These are phyloP conservation scores for Cymbidium sinense DNA, from an alignment of 106 monocot genomes.

Conservation along the genomic window DNA sequence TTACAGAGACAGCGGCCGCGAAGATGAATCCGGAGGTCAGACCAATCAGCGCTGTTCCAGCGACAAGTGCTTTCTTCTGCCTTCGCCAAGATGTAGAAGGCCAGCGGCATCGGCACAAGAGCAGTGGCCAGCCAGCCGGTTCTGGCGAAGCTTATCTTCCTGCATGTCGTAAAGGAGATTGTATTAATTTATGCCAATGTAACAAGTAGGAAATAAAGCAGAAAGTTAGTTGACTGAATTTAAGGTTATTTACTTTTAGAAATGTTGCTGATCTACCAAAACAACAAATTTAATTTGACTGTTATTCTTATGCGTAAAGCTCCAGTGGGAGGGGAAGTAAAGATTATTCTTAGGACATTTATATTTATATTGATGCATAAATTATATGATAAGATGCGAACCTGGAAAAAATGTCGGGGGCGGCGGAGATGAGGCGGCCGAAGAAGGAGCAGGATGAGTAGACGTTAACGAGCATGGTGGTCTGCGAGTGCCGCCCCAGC, in stretches of 20 bases:
- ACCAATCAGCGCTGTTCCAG: slow-evolving; percentile 57
- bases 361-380: too few relatives aligned
- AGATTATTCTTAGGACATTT: too few relatives aligned
- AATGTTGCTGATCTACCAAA: not conserved
- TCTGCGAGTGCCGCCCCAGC: slow-evolving; percentile 32
- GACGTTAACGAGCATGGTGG: slow-evolving; percentile 42
- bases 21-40: slow-evolving; percentile 89
- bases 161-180: not conserved
- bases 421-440: slow-evolving; percentile 63
- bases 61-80: slow-evolving; percentile 22
- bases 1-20: slow-evolving; percentile 63
- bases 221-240: too few relatives aligned
- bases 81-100: slow-evolving; percentile 53
- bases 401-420: slow-evolving; percentile 63
- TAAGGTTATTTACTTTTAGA: not conserved
- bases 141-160: slow-evolving; percentile 53
- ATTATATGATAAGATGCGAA: slow-evolving; percentile 4
- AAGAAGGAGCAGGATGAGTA: slow-evolving; percentile 94
- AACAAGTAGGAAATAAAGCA: too few relatives aligned
- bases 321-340: too few relatives aligned
- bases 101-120: slow-evolving; percentile 48
- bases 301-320: not conserved
- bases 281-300: not conserved
- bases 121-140: slow-evolving; percentile 78
- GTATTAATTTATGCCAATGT: too few relatives aligned